These are phyloP conservation scores for Nemophila menziesii DNA, from an alignment of 257 asterid species.

Conservation along the genomic window DNA sequence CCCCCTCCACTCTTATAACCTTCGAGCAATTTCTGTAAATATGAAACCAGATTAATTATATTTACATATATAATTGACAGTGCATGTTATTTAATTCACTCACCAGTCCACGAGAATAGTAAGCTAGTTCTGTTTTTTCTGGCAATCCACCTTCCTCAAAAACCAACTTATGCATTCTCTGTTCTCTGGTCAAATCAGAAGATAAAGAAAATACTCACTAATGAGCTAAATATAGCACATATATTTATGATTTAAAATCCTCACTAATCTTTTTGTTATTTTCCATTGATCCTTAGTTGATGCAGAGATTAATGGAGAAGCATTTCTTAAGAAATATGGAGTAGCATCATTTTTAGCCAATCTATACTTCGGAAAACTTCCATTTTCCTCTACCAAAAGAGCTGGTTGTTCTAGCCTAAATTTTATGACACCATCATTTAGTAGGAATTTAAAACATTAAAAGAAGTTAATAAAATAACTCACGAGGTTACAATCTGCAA, in stretches of 20 bases:
- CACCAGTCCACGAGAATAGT: slow-evolving; percentile 94
- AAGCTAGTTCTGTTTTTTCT: slow-evolving; percentile 86
- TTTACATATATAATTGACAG: background rate
- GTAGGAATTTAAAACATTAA: background rate
- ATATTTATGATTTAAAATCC: background rate
- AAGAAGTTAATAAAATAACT: too few species aligned
- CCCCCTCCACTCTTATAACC: slow-evolving; percentile 89
- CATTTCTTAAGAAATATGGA: too few species aligned
- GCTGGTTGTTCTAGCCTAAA: slow-evolving; percentile 35
- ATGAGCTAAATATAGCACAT: slow-evolving; percentile 3
- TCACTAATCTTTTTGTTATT: slow-evolving; percentile 77
- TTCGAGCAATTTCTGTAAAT: slow-evolving; percentile 61
- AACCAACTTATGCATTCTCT: slow-evolving; percentile 86
- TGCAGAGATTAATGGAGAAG: slow-evolving; percentile 14
- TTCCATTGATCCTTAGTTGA: slow-evolving; percentile 47
- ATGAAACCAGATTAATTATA: slow-evolving; percentile 10
- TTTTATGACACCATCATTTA: slow-evolving; percentile 3
- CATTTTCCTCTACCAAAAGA: slow-evolving; percentile 23
- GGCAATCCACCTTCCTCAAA: slow-evolving; percentile 89
- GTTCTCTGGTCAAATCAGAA: slow-evolving; percentile 44
- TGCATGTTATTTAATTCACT: slow-evolving; percentile 11
- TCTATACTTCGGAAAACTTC: slow-evolving; percentile 22
- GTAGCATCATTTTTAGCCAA: too few species aligned
- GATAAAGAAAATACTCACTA: slow-evolving; percentile 9
- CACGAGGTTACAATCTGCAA: slow-evolving; percentile 36